Evolutionary conservation across 1,284 basidiomycete species (phyloP), one percentile per base, ranked within the genome.

Genomic region (Apiotrichum brassicae): DNA sequence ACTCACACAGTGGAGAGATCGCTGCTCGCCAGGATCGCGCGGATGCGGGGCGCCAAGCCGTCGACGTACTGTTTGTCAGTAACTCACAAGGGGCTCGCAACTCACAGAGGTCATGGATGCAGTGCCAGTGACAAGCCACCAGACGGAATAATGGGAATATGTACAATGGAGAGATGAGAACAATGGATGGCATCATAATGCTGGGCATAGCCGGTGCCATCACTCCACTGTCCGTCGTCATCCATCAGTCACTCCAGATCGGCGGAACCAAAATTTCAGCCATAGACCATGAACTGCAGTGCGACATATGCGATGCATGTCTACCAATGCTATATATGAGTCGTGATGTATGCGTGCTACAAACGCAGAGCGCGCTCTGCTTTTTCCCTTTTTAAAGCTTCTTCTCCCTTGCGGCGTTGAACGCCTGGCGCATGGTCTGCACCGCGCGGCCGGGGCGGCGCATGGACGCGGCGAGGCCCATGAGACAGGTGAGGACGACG

Each of bases 401-500:
- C 40, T 42, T 28, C 40, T 30, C 18, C 35, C 40, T 40, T 5
- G 36, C 19, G 41, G 43, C 40, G 28, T 46, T 49, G 18, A 53
- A n/a, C 16, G 54, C 51, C 25, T 40, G 48, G 35, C 51, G 51
- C 51, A 56, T 43, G 6, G 51, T 43, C 43, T 53, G 35, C n/a
- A 89, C 84, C 14, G 83, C 84, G 11, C 73, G 63, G 13, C 84
- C 78, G 0, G 92, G 92, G 54, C 79, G 76, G 38, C 90, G 79
- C 48, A 95, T 73, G 0, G 83, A 79, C 9, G 87, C 78, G 4
- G 86, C 76, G 2, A 93, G 68, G 46, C 89, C 87, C 14, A 93
- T 74, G 76, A 92, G 82, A 14, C 86, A 81, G n/a, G 85, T 91
- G 26, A 99, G 75, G 14, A 98, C 76, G 37, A 86, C 80, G 6